Evolutionary conservation across 805 yeast genomes (phyloP).

Genomic region (Lachancea meyersii): DNA sequence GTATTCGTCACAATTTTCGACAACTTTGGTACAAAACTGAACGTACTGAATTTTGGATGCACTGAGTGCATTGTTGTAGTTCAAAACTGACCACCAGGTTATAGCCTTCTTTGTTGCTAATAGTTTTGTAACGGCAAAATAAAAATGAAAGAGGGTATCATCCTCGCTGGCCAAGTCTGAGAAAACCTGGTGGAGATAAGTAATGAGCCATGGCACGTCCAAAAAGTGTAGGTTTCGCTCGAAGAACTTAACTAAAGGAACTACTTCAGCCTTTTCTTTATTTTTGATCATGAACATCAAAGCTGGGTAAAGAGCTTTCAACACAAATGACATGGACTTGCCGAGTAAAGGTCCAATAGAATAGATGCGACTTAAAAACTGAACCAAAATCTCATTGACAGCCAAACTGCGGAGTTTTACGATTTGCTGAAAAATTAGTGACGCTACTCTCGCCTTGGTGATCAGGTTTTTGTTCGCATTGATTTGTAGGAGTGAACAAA

Average conservation of each 20-base stretch:
- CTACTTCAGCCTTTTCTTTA: background rate
- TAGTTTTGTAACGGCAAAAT: slow-evolving; percentile 22
- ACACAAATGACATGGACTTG: slow-evolving; percentile 8
- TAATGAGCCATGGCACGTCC: slow-evolving; percentile 22
- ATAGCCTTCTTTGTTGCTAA: slow-evolving; percentile 17
- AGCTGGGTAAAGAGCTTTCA: slow-evolving; percentile 14
- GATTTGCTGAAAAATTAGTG: slow-evolving; percentile 4
- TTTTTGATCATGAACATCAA: slow-evolving; percentile 6
- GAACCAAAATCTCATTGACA: slow-evolving; percentile 3
- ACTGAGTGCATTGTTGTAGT: slow-evolving; percentile 19
- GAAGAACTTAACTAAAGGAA: slow-evolving; percentile 4
- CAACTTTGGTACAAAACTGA: slow-evolving; percentile 16
- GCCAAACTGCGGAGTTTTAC: background rate
- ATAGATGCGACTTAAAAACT: slow-evolving; percentile 11
- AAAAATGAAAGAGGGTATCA: slow-evolving; percentile 19
- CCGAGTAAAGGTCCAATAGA: slow-evolving; percentile 3
- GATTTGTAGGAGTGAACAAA: slow-evolving; percentile 9
- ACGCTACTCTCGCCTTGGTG: slow-evolving; percentile 14
- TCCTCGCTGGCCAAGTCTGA: slow-evolving; percentile 14
- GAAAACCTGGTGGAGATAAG: slow-evolving; percentile 19
- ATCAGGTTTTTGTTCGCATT: slow-evolving; percentile 12
- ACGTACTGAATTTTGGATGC: slow-evolving; percentile 11
- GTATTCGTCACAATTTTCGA: slow-evolving; percentile 20
- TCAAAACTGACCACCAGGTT: slow-evolving; percentile 31
- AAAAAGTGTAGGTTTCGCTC: slow-evolving; percentile 6